Evolutionary conservation across 306 rosid genomes (phyloP), one percentile per base, ranked within the genome.

Genomic region (Trichosanthes cucumerina): DNA sequence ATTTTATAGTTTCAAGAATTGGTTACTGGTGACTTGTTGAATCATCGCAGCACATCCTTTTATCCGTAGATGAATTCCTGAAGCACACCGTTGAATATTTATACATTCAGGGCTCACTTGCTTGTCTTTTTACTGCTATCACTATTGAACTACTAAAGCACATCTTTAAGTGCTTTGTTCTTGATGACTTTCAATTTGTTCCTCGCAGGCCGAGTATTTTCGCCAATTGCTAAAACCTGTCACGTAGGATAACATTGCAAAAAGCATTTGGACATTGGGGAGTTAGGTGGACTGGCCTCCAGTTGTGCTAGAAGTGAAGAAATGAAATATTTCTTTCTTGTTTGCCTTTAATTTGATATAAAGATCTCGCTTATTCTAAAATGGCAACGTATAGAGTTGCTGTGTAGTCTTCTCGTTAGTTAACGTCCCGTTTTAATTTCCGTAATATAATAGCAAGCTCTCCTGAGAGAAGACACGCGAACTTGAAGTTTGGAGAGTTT

Each of bases 161-260:
- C 62, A 50, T 16, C 18, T 3, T 26, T 24, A 24, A 24, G n/a
- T 78, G 50, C 10, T 12, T 36, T 64, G 6, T 15, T 79, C 44
- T 39, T 78, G 60, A 41, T 71, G 44, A 62, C n/a, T 10, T 60
- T 15, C 41, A 50, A 73, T 66, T 80, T 84, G 31, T 74, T 43
- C 82, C 10, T 72, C 86, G 76, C 96, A 94, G 97, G 97, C 98
- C 47, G 96, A 93, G 79, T 93, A 93, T 80, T 93, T 93, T 58
- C 98, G 98, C 85, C 98, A 93, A 84, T 89, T 93, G 89, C 97
- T 93, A 63, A 93, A 93, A 79, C 98, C 98, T 85, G 97, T 93
- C 78, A 93, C 98, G 98, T 94, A 94, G 98, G 91, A 84, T 85
- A 80, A 47, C 60, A 50, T 73, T 3, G 10, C 33, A 1, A 5